phyloP scores from a whole-genome alignment of 257 asterid genomes.

The Perilla frutescens region DNA sequence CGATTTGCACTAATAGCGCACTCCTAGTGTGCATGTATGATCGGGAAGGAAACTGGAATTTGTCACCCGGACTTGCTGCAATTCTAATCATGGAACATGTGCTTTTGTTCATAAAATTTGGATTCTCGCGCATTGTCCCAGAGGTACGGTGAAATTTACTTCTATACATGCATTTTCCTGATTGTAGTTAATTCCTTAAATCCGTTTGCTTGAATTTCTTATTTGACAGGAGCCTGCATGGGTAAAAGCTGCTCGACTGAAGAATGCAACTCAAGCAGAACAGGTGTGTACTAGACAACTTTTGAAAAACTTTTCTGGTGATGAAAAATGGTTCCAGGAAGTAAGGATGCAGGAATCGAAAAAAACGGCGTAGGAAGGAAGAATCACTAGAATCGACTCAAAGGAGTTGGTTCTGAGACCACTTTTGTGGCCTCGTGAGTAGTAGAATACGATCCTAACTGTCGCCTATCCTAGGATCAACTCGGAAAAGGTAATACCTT shows the following conservation, averaged over 20 bases:
- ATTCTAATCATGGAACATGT: conserved; percentile 88
- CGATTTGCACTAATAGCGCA: conserved; percentile 84
- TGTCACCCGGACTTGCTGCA: conserved; percentile 94
- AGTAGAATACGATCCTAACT: neutral
- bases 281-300: conserved; percentile 77
- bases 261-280: conserved; percentile 79
- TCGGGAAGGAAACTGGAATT: conserved; percentile 76
- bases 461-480: neutral
- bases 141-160: conserved; percentile 53
- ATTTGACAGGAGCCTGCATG: conserved; percentile 81
- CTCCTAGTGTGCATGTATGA: conserved; percentile 88
- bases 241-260: conserved; percentile 82
- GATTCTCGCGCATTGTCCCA: conserved; percentile 85
- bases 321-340: conserved; percentile 48
- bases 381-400: neutral
- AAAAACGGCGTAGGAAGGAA: conserved; percentile 45
- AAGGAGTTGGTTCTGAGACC: neutral
- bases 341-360: conserved; percentile 5
- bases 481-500: neutral
- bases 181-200: neutral
- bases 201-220: neutral
- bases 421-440: conserved; percentile 7
- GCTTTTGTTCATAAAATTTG: conserved; percentile 80
- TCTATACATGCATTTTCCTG: neutral
- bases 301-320: conserved; percentile 71